Base-by-base conservation (phyloP, 2,329 filamentous ascomycete species). In the Rhynchosporium graminicola region DNA sequence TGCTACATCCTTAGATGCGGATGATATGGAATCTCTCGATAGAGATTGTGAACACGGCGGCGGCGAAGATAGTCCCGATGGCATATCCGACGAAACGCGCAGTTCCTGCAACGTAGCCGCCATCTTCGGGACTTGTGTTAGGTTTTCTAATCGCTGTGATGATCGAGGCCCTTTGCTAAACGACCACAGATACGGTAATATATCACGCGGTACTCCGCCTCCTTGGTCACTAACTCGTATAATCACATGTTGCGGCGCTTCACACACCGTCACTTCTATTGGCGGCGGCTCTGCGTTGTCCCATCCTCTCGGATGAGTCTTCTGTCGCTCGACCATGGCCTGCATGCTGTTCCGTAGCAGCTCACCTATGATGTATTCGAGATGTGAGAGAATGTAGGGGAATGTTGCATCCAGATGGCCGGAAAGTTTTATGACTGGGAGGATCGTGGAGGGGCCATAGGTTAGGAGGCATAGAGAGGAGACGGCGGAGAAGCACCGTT, bases 361-460 rank as follows among this genome's bases (percentile, higher is more conserved):
- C 78, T 99, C 95, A 57, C 95, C 93, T 62, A 99, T 85, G 70
- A 99, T 97, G 77, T 99, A 99, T 77, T 99, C 94, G 57, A 99
- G 84, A 74, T 98, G 95, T 73, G 89, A 95, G 57, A 97, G 84
- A 67, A 99, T 98, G 73, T 97, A 99, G 1, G 96, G 95, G 73
- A 99, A 99, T 38, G 88, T 96, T 4, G 93, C 93, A 36, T 91
- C 87, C 2, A 95, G 81, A 73, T 99, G 92, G 28, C 96, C 95
- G 65, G 89, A 84, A 62, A 99, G 82, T 52, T 83, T 85, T 76
- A 99, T 90, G 66, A 92, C 86, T 4, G 95, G 95, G 1, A 99
- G 83, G 57, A 82, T 79, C 1, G 87, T 83, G 60, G 87, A 81
- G 0, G 87, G 81, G 0, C 90, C 90, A 70, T 96, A 93, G 57